Evolutionary conservation across 2,329 filamentous ascomycete genomes (phyloP).

Genomic region (Eutypa lata): DNA sequence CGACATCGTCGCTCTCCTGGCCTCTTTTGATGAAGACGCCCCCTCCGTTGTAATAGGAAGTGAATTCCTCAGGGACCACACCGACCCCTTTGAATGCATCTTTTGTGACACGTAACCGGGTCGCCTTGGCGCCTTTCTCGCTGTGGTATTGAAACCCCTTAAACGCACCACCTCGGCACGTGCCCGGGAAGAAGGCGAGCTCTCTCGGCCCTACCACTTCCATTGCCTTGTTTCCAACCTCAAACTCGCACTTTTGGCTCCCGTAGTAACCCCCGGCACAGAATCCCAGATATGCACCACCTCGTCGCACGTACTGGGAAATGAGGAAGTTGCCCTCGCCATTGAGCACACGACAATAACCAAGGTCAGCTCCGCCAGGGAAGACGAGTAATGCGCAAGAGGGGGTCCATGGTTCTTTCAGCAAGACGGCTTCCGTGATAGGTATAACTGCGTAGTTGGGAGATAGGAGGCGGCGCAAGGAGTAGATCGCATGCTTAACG

Average conservation of each 20-base stretch:
- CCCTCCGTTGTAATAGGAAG: slow-evolving; percentile 90
- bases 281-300: slow-evolving; percentile 84
- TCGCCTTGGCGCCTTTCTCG: slow-evolving; percentile 77
- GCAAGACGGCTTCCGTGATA: slow-evolving; percentile 70
- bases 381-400: slow-evolving; percentile 88
- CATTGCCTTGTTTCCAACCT: slow-evolving; percentile 75
- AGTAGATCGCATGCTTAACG: slow-evolving; percentile 83
- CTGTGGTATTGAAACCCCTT: slow-evolving; percentile 86
- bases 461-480: slow-evolving; percentile 79
- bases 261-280: slow-evolving; percentile 96
- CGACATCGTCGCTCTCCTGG: slow-evolving; percentile 60
- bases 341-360: slow-evolving; percentile 84
- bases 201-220: slow-evolving; percentile 86
- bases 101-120: slow-evolving; percentile 62
- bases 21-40: slow-evolving; percentile 82
- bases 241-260: slow-evolving; percentile 79
- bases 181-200: slow-evolving; percentile 82
- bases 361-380: slow-evolving; percentile 89
- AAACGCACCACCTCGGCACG: slow-evolving; percentile 83
- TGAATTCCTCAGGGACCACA: slow-evolving; percentile 59
- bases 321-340: slow-evolving; percentile 85
- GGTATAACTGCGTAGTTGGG: slow-evolving; percentile 92
- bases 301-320: slow-evolving; percentile 77
- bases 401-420: slow-evolving; percentile 88
- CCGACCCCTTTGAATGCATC: slow-evolving; percentile 49